phyloP scores from a whole-genome alignment of 2,329 filamentous ascomycete genomes.

The Paraphoma chrysanthemicola region DNA sequence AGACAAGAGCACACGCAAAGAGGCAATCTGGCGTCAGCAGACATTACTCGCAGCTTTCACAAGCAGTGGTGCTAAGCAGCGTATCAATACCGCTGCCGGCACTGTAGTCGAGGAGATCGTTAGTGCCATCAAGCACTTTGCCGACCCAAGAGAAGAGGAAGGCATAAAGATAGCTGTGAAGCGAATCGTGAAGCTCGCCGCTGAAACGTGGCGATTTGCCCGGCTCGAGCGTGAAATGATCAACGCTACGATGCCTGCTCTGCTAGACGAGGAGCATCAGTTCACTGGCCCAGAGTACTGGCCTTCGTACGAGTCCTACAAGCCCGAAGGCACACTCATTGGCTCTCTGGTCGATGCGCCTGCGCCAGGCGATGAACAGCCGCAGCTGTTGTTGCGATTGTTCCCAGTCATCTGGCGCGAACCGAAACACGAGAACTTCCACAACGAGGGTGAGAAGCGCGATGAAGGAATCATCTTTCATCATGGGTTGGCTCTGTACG shows the following conservation, averaged over 20 bases:
- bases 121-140: constrained; percentile 61
- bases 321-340: constrained; percentile 40
- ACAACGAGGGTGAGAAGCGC: constrained; percentile 48
- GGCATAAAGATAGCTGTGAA: constrained; percentile 59
- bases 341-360: constrained; percentile 34
- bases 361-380: constrained; percentile 35
- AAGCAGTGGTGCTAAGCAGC: constrained; percentile 62
- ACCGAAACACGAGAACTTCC: constrained; percentile 55
- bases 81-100: constrained; percentile 62
- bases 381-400: constrained; percentile 57
- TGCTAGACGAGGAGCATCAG: constrained; percentile 41
- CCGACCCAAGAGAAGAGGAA: constrained; percentile 59
- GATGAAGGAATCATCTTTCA: constrained; percentile 60
- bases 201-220: constrained; percentile 65
- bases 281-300: constrained; percentile 43
- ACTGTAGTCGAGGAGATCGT: constrained; percentile 65
- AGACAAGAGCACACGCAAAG: constrained; percentile 62
- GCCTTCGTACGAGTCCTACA: constrained; percentile 40
- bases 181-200: constrained; percentile 64
- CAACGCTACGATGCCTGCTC: constrained; percentile 56
- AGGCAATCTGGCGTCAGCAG: constrained; percentile 65
- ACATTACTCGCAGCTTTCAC: constrained; percentile 65
- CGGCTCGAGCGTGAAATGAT: constrained; percentile 64
- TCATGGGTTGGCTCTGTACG: constrained; percentile 58
- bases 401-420: constrained; percentile 63